Percentiles rank a stretch among this genome's conserved stretches.
phyloP scores from a whole-genome alignment of 768 basidiomycete species.

The Crepidotus variabilis region DNA sequence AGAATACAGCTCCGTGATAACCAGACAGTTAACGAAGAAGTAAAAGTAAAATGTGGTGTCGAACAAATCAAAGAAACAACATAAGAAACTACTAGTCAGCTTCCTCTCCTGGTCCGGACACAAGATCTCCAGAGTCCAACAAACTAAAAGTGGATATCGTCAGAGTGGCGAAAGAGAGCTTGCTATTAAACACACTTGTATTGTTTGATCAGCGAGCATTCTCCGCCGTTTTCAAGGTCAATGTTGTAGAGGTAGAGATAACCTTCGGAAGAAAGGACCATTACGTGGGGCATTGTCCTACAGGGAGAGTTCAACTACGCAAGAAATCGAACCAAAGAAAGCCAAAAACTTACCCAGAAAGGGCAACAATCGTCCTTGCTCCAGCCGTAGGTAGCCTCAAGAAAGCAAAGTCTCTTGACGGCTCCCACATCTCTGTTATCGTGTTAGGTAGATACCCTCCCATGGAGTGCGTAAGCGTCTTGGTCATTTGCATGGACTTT shows the following conservation, averaged over 20 bases:
- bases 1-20: too few species aligned
- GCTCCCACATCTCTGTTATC: conserved; percentile 96
- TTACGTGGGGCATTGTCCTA: conserved; percentile 92
- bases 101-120: conserved; percentile 8
- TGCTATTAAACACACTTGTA: conserved; percentile 51
- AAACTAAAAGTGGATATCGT: conserved; percentile 17
- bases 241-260: conserved; percentile 96
- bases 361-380: conserved; percentile 80
- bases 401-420: conserved; percentile 90
- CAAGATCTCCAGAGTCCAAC: conserved; percentile 30
- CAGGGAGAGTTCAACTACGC: background rate
- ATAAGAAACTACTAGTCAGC: background rate
- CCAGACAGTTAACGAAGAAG: too few species aligned
- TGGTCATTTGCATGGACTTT: conserved; percentile 72
- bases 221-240: conserved; percentile 93
- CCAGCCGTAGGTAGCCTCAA: conserved; percentile 77
- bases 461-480: conserved; percentile 70
- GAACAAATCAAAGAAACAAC: too few species aligned
- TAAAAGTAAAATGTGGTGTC: too few species aligned
- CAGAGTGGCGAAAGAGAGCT: background rate
- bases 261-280: conserved; percentile 95
- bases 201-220: conserved; percentile 93
- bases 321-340: background rate
- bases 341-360: conserved; percentile 69
- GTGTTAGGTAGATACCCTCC: conserved; percentile 87